A percentile compares a stretch with the other conserved stretches of the same genome.
These are phyloP conservation scores for Alternaria arbusti DNA, from an alignment of 2,329 filamentous ascomycete genomes.

Conservation along the genomic window DNA sequence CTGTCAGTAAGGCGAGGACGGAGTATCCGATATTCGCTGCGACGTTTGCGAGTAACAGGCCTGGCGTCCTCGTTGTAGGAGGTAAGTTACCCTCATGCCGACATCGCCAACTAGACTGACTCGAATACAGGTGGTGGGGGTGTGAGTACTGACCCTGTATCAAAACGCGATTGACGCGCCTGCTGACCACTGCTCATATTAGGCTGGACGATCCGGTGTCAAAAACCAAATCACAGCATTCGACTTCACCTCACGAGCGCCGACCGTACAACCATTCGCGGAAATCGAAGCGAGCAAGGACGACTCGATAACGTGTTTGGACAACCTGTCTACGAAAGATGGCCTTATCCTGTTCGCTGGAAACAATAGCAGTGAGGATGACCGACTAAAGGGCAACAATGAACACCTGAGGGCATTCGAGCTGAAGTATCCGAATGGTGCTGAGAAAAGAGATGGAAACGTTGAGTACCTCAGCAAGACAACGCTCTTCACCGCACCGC, in stretches of 20 bases:
- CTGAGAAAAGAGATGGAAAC: conserved; percentile 40
- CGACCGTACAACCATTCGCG: conserved; percentile 64
- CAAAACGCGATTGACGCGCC: background rate
- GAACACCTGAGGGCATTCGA: conserved; percentile 81
- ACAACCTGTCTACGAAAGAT: conserved; percentile 68
- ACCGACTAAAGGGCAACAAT: conserved; percentile 78
- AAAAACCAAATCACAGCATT: conserved; percentile 81
- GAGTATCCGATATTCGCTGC: conserved; percentile 55
- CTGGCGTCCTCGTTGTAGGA: conserved; percentile 77
- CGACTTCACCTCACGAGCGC: conserved; percentile 70
- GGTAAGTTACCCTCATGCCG: conserved; percentile 44
- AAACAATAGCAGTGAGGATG: conserved; percentile 79
- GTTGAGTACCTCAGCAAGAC: conserved; percentile 58
- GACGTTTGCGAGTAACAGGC: conserved; percentile 79
- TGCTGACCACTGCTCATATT: conserved; percentile 49
- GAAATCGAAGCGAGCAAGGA: conserved; percentile 85
- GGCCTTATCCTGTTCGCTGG: conserved; percentile 63
- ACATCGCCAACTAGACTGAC: background rate
- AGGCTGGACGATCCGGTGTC: conserved; percentile 61
- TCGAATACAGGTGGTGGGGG: conserved; percentile 72
- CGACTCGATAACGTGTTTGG: conserved; percentile 86
- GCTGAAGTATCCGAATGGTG: conserved; percentile 61
- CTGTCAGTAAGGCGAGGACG: conserved; percentile 39
- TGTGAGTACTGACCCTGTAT: conserved; percentile 53
- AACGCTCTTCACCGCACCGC: conserved; percentile 57